Percentiles rank a stretch among this genome's conserved stretches.
Evolutionary conservation across 164 flowering plant genomes (phyloP).

Genomic region (Chloranthus sessilifolius): DNA sequence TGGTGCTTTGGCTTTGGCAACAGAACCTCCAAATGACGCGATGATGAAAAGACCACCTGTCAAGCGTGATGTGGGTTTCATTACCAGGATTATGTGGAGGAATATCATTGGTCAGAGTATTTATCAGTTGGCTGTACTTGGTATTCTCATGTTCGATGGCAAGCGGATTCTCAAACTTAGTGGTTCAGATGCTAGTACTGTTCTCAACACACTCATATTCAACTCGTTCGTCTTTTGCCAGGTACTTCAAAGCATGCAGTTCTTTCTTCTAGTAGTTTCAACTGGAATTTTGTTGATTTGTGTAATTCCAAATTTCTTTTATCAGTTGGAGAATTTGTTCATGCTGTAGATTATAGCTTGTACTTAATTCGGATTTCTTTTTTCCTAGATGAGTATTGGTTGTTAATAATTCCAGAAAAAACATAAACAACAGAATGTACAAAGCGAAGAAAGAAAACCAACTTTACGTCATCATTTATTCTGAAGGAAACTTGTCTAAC

Average conservation of each 20-base stretch:
- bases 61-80: constrained; percentile 40
- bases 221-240: constrained; percentile 74
- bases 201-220: constrained; percentile 65
- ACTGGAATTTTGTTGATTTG: not conserved
- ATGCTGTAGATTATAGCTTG: no score
- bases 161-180: constrained; percentile 39
- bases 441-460: no score
- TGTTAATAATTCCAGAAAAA: no score
- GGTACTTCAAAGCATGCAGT: no score
- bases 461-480: no score
- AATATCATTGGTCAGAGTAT: constrained; percentile 78
- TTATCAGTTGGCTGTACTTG: constrained; percentile 53
- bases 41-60: constrained; percentile 65
- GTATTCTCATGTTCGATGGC: constrained; percentile 41
- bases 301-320: not conserved
- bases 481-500: no score
- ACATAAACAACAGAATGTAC: no score
- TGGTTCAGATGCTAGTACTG: constrained; percentile 32
- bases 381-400: no score
- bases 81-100: constrained; percentile 70
- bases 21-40: constrained; percentile 71
- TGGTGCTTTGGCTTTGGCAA: constrained; percentile 80
- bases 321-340: not conserved
- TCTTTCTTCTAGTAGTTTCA: no score
- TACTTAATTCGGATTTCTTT: no score